phyloP scores from a whole-genome alignment of 306 rosid genomes.

The Quercus parvula region DNA sequence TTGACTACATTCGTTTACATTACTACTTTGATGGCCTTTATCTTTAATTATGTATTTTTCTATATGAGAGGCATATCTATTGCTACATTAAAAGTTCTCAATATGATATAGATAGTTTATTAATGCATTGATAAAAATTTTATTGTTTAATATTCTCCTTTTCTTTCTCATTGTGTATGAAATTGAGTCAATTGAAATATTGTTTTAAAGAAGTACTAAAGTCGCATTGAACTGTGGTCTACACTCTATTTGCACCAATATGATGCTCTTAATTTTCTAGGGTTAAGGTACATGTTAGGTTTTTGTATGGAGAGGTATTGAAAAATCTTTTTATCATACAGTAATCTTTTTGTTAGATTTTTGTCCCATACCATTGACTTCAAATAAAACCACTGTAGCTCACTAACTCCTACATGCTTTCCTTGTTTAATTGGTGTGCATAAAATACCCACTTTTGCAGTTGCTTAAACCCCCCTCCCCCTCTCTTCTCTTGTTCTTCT shows the following conservation, averaged over 20 bases:
- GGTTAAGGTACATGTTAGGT: neutral
- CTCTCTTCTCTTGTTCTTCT: no score
- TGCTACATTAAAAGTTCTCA: neutral
- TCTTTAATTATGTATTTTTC: neutral
- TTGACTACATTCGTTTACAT: no score
- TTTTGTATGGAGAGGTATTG: neutral
- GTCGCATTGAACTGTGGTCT: neutral
- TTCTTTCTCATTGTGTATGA: neutral
- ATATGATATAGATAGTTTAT: neutral
- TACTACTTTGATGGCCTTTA: no score
- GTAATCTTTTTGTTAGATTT: neutral
- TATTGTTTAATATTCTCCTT: neutral
- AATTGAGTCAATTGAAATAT: neutral
- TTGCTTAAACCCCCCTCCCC: neutral
- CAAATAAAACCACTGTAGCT: neutral
- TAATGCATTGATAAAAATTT: neutral
- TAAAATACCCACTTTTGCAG: neutral
- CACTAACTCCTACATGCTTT: neutral
- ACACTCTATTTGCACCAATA: neutral
- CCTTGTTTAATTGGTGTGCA: neutral
- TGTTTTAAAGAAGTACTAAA: neutral
- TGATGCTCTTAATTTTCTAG: neutral
- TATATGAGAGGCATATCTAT: neutral
- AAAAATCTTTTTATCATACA: neutral
- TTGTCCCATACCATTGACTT: neutral